These are phyloP conservation scores for Podospora pseudoanserina DNA, from an alignment of 495 filamentous ascomycete genomes.

Conservation along the genomic window DNA sequence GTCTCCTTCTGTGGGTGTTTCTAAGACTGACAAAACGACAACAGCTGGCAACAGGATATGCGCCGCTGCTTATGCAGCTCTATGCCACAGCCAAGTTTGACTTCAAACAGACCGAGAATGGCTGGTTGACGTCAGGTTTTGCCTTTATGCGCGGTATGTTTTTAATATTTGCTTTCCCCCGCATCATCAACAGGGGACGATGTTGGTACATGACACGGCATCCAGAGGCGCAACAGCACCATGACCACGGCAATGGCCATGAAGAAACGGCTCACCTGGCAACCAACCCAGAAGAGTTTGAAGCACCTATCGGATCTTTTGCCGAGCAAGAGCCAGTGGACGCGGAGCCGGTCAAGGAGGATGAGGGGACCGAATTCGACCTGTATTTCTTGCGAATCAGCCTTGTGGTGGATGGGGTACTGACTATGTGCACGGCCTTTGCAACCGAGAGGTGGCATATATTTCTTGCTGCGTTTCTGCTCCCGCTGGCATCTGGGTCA, in stretches of 20 bases:
- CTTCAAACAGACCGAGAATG: conserved; percentile 53
- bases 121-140: conserved; percentile 50
- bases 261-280: conserved; percentile 14
- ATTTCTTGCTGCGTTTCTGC: conserved; percentile 47
- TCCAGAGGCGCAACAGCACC: background rate
- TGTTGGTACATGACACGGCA: conserved; percentile 38
- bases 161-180: conserved; percentile 52
- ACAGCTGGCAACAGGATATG: conserved; percentile 53
- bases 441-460: conserved; percentile 52
- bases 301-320: conserved; percentile 38
- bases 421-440: conserved; percentile 51
- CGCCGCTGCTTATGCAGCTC: conserved; percentile 49
- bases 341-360: conserved; percentile 22
- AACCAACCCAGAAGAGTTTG: conserved; percentile 37
- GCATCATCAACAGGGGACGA: conserved; percentile 49
- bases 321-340: conserved; percentile 43
- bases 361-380: conserved; percentile 49
- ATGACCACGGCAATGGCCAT: background rate
- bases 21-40: background rate
- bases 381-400: conserved; percentile 53
- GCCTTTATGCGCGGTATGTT: conserved; percentile 52
- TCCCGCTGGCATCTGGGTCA: conserved; percentile 54
- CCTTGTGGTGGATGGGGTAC: conserved; percentile 47
- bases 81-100: conserved; percentile 53
- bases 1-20: background rate